Evolutionary conservation across 148 eudicot species (phyloP).

Genomic region (Heliamphora exappendiculata): DNA sequence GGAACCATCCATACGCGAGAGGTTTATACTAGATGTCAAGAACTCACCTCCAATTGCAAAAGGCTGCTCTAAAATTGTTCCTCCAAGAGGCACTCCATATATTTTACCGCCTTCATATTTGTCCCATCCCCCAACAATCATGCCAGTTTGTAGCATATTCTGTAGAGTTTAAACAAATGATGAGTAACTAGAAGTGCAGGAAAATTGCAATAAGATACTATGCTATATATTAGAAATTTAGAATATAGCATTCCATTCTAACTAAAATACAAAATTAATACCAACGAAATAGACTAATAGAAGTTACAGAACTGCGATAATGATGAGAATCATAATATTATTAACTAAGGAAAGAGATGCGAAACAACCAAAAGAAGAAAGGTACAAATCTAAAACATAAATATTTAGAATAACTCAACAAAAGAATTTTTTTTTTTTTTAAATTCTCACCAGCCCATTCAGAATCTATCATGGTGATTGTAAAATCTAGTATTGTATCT

Average conservation of each 20-base stretch:
- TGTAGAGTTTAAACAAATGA: constrained; percentile 20
- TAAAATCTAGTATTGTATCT: too few species aligned
- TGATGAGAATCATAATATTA: background rate
- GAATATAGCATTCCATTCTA: background rate
- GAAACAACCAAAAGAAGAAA: too few species aligned
- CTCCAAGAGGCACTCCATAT: constrained; percentile 90
- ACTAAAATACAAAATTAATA: too few species aligned
- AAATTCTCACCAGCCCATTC: too few species aligned
- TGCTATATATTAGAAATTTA: background rate
- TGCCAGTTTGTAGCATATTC: constrained; percentile 85
- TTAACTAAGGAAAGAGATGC: background rate
- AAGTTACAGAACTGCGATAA: background rate
- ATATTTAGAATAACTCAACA: too few species aligned
- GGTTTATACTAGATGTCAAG: background rate
- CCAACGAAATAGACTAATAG: background rate
- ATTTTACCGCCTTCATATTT: constrained; percentile 94
- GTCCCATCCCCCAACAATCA: constrained; percentile 98
- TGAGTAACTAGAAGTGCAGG: background rate
- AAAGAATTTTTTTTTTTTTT: too few species aligned
- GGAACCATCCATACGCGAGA: too few species aligned
- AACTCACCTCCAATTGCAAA: constrained; percentile 89
- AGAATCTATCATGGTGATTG: too few species aligned
- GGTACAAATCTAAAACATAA: too few species aligned
- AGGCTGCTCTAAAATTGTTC: constrained; percentile 87
- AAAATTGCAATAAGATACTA: background rate